A percentile compares a stretch with the other conserved stretches of the same genome.
Evolutionary conservation across 2,329 filamentous ascomycete genomes (phyloP).

Genomic region (Claviceps citrina): DNA sequence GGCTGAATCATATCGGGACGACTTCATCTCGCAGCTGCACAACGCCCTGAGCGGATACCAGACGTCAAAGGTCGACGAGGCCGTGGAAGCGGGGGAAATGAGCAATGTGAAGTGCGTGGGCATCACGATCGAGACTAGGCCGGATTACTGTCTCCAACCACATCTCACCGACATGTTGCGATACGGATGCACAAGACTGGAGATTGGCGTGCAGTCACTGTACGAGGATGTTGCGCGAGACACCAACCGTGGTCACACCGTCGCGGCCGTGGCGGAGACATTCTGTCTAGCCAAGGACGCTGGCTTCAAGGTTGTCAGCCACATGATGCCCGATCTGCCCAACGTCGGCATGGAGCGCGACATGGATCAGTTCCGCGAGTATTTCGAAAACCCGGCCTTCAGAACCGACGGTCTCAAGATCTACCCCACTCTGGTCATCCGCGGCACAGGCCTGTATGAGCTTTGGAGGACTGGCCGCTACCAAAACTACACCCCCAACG

Average conservation of each 20-base stretch:
- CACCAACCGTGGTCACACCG: conserved; percentile 92
- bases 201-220: conserved; percentile 88
- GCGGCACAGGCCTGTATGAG: conserved; percentile 91
- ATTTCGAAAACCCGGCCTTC: conserved; percentile 93
- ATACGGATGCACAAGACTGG: conserved; percentile 91
- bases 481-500: conserved; percentile 97
- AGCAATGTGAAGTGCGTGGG: conserved; percentile 96
- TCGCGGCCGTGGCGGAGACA: conserved; percentile 86
- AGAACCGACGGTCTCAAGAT: conserved; percentile 95
- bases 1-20: conserved; percentile 72
- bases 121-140: conserved; percentile 94
- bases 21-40: conserved; percentile 89
- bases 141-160: conserved; percentile 92
- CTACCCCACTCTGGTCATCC: conserved; percentile 92
- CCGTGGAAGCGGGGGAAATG: conserved; percentile 86
- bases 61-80: conserved; percentile 86
- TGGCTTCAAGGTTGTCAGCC: conserved; percentile 95
- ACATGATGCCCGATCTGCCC: conserved; percentile 98
- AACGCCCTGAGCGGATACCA: conserved; percentile 95
- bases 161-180: conserved; percentile 90
- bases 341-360: conserved; percentile 98
- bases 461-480: conserved; percentile 93
- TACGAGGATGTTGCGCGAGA: conserved; percentile 98
- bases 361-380: conserved; percentile 90
- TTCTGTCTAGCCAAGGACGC: conserved; percentile 97